Percentiles rank a stretch among this genome's conserved stretches.
These are phyloP conservation scores for Diaporthe citri DNA, from an alignment of 2,329 filamentous ascomycete species.

Conservation along the genomic window DNA sequence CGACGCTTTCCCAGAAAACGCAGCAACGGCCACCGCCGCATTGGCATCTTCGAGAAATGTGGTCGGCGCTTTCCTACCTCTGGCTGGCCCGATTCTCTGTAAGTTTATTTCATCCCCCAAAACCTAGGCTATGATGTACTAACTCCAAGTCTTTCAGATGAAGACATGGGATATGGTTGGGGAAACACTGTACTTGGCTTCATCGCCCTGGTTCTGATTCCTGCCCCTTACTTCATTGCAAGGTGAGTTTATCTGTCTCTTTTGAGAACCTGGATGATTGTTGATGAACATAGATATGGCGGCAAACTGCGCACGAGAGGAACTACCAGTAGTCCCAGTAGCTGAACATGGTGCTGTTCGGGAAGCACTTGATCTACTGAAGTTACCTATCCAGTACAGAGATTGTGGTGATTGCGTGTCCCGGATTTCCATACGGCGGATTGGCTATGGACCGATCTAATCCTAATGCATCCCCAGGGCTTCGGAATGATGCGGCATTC, in stretches of 20 bases:
- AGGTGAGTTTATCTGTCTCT: background rate
- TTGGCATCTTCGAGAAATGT: constrained; percentile 39
- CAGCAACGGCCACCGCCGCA: constrained; percentile 56
- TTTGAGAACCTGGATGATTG: background rate
- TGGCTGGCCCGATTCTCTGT: constrained; percentile 27
- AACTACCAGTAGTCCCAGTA: background rate
- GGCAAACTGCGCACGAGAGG: background rate
- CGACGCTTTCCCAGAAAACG: constrained; percentile 55
- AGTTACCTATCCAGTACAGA: background rate
- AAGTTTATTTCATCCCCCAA: background rate
- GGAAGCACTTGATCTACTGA: background rate
- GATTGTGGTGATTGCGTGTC: background rate
- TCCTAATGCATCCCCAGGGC: too few relatives aligned
- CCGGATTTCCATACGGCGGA: background rate
- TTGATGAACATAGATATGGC: background rate
- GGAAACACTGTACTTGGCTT: constrained; percentile 15
- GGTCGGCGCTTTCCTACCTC: constrained; percentile 13
- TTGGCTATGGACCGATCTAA: too few relatives aligned
- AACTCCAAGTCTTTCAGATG: background rate
- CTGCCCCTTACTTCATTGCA: background rate
- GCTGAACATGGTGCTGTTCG: background rate
- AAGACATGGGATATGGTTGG: constrained; percentile 2
- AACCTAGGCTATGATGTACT: background rate
- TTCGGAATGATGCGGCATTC: too few relatives aligned
- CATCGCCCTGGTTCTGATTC: background rate